Evolutionary conservation across 768 basidiomycete genomes (phyloP).

Genomic region (Lactarius psammicola): DNA sequence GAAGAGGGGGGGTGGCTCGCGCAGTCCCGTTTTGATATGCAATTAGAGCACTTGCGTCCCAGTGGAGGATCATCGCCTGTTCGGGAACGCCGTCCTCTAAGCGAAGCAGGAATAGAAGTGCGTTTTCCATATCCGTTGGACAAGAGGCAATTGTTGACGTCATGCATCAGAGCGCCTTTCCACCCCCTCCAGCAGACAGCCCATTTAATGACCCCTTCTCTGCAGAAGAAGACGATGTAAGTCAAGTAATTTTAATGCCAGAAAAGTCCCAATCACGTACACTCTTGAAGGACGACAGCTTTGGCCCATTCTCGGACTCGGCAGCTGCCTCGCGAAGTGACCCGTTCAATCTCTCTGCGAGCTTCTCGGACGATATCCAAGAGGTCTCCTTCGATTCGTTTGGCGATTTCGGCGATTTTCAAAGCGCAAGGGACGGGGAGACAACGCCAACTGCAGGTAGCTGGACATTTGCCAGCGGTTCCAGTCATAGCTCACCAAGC

Average conservation of each 20-base stretch:
- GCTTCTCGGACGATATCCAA: conserved; percentile 61
- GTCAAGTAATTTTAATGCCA: conserved; percentile 26
- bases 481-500: conserved; percentile 26
- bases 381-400: conserved; percentile 64
- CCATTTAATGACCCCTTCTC: conserved; percentile 37
- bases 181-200: conserved; percentile 21
- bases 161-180: conserved; percentile 13
- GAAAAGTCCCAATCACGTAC: conserved; percentile 6
- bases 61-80: conserved; percentile 29
- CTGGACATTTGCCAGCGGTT: conserved; percentile 61
- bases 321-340: conserved; percentile 48
- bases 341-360: conserved; percentile 51
- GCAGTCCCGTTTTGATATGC: conserved; percentile 62
- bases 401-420: conserved; percentile 76
- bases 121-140: neutral
- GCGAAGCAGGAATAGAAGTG: conserved; percentile 35
- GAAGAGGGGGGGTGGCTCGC: conserved; percentile 81
- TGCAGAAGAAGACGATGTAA: conserved; percentile 57
- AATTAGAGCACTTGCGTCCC: conserved; percentile 33
- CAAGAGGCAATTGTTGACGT: neutral
- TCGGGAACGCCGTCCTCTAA: conserved; percentile 35
- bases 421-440: conserved; percentile 49
- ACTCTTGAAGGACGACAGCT: conserved; percentile 51
- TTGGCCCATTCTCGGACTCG: conserved; percentile 78
- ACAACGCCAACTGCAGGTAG: conserved; percentile 65